Conservation (phyloP, 768 basidiomycete genomes). For the Trichaptum fuscoviolaceum region DNA sequence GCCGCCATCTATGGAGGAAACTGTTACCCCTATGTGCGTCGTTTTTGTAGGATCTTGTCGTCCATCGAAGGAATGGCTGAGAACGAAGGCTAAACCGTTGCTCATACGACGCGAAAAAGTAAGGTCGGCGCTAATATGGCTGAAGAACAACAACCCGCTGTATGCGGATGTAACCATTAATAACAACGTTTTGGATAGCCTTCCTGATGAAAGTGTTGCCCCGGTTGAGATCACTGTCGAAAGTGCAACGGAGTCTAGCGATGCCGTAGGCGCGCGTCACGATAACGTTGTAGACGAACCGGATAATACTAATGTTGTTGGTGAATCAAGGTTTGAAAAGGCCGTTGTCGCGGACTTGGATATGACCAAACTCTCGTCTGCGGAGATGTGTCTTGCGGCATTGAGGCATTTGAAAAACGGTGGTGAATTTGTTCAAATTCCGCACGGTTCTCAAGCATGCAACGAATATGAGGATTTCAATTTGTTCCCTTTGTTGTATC, state of each 20-base stretch:
- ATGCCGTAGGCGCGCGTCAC: slow-evolving; percentile 15
- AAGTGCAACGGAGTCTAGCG: slow-evolving; percentile 11
- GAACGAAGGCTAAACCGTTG: slow-evolving; percentile 31
- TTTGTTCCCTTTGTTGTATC: slow-evolving; percentile 17
- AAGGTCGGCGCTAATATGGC: slow-evolving; percentile 28
- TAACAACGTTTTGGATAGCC: slow-evolving; percentile 15
- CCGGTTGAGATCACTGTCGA: slow-evolving; percentile 27
- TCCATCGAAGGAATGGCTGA: slow-evolving; percentile 27
- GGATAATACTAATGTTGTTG: slow-evolving; percentile 13
- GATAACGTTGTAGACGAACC: slow-evolving; percentile 7
- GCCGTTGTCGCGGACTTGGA: slow-evolving; percentile 8
- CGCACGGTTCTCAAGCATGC: slow-evolving; percentile 8
- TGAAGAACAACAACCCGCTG: slow-evolving; percentile 29
- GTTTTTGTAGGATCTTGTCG: slow-evolving; percentile 31
- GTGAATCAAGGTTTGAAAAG: slow-evolving; percentile 6
- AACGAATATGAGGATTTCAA: slow-evolving; percentile 13
- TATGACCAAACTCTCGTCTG: background rate
- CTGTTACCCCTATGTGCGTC: slow-evolving; percentile 32
- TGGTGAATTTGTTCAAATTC: slow-evolving; percentile 10
- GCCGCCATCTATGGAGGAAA: slow-evolving; percentile 32
- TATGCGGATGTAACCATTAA: slow-evolving; percentile 29
- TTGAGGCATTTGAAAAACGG: slow-evolving; percentile 8
- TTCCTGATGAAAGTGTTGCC: slow-evolving; percentile 17
- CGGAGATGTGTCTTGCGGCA: slow-evolving; percentile 8
- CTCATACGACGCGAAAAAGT: slow-evolving; percentile 27